Evolutionary conservation across 208 protist genomes (phyloP).

Genomic region (Leishmania mexicana): DNA sequence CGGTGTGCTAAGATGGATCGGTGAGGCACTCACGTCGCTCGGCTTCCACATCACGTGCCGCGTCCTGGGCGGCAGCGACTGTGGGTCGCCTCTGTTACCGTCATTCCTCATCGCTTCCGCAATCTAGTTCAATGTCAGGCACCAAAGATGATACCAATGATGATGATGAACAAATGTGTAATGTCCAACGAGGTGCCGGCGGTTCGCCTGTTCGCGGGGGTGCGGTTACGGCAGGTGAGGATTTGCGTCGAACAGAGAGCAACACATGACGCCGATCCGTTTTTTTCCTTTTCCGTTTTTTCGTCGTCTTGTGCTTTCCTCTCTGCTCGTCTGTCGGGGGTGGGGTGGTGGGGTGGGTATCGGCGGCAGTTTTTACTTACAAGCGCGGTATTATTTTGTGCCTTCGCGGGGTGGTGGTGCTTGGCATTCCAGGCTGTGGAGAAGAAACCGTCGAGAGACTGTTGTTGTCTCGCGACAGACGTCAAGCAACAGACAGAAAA

Average conservation of each 20-base stretch:
- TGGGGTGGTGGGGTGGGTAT: not conserved
- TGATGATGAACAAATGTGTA: not conserved
- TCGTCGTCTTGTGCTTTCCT: not conserved
- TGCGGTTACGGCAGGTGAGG: not conserved
- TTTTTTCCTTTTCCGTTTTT: not conserved
- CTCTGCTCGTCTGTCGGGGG: not conserved
- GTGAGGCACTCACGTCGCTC: not conserved
- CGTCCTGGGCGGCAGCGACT: not conserved
- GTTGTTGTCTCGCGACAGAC: not conserved
- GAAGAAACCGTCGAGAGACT: no score
- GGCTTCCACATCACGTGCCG: slow-evolving; percentile 14
- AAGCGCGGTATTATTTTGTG: not conserved
- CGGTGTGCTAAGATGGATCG: not conserved
- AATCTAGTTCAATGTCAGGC: not conserved
- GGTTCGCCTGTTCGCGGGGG: not conserved
- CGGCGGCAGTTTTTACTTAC: not conserved
- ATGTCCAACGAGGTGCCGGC: not conserved
- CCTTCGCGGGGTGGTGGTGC: not conserved
- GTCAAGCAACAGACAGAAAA: not conserved
- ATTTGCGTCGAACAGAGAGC: not conserved
- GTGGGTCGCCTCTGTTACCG: not conserved
- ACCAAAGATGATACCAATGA: not conserved
- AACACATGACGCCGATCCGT: not conserved
- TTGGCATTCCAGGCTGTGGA: not conserved
- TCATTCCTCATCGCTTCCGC: not conserved